phyloP scores from a whole-genome alignment of 257 asterid species.

The Fraxinus cuspidata region DNA sequence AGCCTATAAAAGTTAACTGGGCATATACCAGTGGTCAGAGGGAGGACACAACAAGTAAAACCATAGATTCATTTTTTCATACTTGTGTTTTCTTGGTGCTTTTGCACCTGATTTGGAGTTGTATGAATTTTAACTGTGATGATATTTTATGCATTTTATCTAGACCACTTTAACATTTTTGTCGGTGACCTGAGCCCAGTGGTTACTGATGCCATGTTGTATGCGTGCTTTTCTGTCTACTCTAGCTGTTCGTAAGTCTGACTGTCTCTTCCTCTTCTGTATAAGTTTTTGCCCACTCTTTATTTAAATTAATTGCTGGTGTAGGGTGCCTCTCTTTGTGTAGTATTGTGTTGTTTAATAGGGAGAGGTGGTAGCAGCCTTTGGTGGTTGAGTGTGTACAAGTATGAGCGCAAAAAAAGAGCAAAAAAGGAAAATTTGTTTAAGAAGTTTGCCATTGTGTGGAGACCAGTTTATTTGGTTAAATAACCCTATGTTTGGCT shows the following conservation, averaged over 20 bases:
- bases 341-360: not conserved
- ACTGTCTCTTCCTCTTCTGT: not conserved
- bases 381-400: not conserved
- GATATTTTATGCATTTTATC: conserved; percentile 19
- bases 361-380: not conserved
- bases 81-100: conserved; percentile 3
- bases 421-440: not conserved
- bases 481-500: not conserved
- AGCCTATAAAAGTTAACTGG: conserved; percentile 96
- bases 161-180: conserved; percentile 88
- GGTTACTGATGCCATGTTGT: conserved; percentile 89
- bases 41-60: conserved; percentile 88
- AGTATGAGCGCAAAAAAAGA: not conserved
- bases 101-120: conserved; percentile 3
- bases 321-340: not conserved
- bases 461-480: not conserved
- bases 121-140: conserved; percentile 15
- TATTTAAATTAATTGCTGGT: no score
- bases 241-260: conserved; percentile 65
- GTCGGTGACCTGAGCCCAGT: conserved; percentile 94
- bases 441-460: not conserved
- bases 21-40: conserved; percentile 92
- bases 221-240: conserved; percentile 75
- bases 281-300: not conserved
- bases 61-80: conserved; percentile 12